Evolutionary conservation across 495 filamentous ascomycete genomes (phyloP).

Genomic region (Staphylotrichum tortipilum): DNA sequence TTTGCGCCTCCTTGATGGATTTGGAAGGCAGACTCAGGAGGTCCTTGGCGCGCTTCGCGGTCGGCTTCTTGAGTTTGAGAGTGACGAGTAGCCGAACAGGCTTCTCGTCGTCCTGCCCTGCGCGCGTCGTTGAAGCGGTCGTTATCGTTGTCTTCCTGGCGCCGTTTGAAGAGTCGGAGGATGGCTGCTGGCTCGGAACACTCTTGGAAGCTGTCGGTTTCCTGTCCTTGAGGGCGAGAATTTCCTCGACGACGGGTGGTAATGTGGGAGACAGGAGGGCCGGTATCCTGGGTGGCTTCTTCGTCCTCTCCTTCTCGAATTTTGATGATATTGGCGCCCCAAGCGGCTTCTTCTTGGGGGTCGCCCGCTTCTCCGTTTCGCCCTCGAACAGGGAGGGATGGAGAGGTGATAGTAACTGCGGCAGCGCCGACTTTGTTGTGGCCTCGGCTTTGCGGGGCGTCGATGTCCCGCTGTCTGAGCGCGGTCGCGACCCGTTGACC

Average conservation of each 20-base stretch:
- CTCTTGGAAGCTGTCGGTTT: constrained; percentile 28
- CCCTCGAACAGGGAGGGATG: constrained; percentile 29
- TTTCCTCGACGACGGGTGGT: constrained; percentile 36
- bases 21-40: constrained; percentile 38
- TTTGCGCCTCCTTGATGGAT: constrained; percentile 30
- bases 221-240: constrained; percentile 24
- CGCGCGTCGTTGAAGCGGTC: constrained; percentile 11
- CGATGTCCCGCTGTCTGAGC: constrained; percentile 22
- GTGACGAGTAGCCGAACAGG: constrained; percentile 23
- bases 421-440: constrained; percentile 22
- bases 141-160: constrained; percentile 32
- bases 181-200: constrained; percentile 21
- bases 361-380: constrained; percentile 20
- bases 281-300: constrained; percentile 24
- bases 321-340: constrained; percentile 28
- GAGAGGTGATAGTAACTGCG: constrained; percentile 35
- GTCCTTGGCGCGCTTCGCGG: constrained; percentile 33
- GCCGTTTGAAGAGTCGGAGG: constrained; percentile 29
- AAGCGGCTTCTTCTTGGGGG: constrained; percentile 21
- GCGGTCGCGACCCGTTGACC: constrained; percentile 34
- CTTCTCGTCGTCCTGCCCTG: constrained; percentile 25
- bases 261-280: constrained; percentile 41
- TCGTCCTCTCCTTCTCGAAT: constrained; percentile 25
- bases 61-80: constrained; percentile 36
- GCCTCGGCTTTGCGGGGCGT: constrained; percentile 31